These are phyloP conservation scores for Coelastrella sp. DNA, from an alignment of 139 green algal genomes.

Conservation along the genomic window DNA sequence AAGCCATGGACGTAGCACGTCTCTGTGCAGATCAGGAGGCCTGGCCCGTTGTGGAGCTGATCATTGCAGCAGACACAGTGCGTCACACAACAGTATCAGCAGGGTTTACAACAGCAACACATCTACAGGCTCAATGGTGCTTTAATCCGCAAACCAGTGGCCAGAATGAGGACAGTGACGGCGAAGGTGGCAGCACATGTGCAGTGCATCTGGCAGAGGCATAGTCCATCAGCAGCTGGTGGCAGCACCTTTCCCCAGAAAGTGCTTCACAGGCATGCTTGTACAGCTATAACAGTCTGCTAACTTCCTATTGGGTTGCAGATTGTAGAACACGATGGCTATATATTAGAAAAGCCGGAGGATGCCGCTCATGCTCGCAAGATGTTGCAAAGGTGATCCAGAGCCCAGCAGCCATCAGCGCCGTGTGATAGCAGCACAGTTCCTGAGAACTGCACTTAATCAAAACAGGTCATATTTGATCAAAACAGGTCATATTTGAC, in stretches of 20 bases:
- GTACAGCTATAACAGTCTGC: too few relatives aligned
- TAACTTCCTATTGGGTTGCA: constrained; percentile 15
- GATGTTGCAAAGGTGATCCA: constrained; percentile 72
- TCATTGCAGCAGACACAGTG: constrained; percentile 90
- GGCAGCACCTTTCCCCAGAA: too few relatives aligned
- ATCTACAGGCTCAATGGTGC: neutral
- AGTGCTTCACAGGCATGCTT: too few relatives aligned
- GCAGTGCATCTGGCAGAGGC: too few relatives aligned
- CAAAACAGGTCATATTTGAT: too few relatives aligned
- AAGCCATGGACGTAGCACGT: constrained; percentile 75
- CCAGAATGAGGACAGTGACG: too few relatives aligned
- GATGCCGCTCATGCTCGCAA: constrained; percentile 72
- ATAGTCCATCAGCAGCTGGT: too few relatives aligned
- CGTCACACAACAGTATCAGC: neutral
- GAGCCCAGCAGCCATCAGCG: neutral
- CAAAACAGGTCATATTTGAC: too few relatives aligned
- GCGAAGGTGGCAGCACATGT: too few relatives aligned
- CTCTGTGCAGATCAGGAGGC: constrained; percentile 2
- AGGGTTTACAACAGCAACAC: too few relatives aligned
- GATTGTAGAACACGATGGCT: constrained; percentile 76
- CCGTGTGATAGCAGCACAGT: too few relatives aligned
- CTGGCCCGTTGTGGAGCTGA: constrained; percentile 55
- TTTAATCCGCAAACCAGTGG: neutral
- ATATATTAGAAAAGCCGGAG: constrained; percentile 89
- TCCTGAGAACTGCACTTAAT: too few relatives aligned